A percentile compares a stretch with the other conserved stretches of the same genome.
These are phyloP conservation scores for Echium plantagineum DNA, from an alignment of 257 asterid species.

Conservation along the genomic window DNA sequence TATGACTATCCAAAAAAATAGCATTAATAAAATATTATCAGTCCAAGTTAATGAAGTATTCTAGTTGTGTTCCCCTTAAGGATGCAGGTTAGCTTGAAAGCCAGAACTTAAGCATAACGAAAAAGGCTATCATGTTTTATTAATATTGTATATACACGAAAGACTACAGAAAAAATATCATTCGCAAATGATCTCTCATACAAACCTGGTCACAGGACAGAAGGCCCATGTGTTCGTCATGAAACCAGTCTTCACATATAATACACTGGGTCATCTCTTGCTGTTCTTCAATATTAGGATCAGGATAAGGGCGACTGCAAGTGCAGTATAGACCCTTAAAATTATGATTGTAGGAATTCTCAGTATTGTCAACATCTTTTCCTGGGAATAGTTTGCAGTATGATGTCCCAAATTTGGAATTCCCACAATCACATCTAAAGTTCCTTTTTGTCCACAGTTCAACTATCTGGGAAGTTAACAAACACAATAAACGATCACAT, in stretches of 20 bases:
- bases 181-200: background rate
- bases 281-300: constrained; percentile 89
- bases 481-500: constrained; percentile 13
- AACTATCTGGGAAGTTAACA: constrained; percentile 45
- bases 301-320: constrained; percentile 52
- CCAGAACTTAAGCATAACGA: too few species aligned
- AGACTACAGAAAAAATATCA: constrained; percentile 5
- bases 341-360: constrained; percentile 73
- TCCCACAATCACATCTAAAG: constrained; percentile 97
- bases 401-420: constrained; percentile 81
- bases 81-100: background rate
- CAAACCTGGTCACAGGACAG: constrained; percentile 47
- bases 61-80: background rate
- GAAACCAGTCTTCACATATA: constrained; percentile 98
- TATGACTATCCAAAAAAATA: too few species aligned
- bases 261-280: constrained; percentile 92
- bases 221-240: constrained; percentile 87
- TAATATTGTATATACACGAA: constrained; percentile 1
- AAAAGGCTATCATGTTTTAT: background rate
- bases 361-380: constrained; percentile 68
- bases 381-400: constrained; percentile 76
- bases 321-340: constrained; percentile 93
- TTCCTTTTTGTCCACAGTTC: constrained; percentile 98
- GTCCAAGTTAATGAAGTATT: too few species aligned
- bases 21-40: too few species aligned